These are phyloP conservation scores for Coemansia sp. DNA, from an alignment of 192 early-diverging fungal genomes.

Conservation along the genomic window DNA sequence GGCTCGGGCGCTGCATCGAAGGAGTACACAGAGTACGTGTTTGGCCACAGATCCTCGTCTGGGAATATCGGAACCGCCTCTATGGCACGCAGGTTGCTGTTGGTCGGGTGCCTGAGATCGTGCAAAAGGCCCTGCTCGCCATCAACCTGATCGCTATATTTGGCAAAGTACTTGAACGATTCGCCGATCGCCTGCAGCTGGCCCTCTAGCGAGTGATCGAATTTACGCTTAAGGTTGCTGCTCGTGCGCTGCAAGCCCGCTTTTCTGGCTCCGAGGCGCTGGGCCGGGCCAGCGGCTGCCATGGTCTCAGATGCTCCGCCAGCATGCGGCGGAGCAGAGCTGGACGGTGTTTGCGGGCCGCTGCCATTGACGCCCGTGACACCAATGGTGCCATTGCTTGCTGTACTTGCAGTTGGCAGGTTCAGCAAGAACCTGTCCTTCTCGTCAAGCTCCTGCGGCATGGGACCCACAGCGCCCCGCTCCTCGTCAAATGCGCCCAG, in stretches of 20 bases:
- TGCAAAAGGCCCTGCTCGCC: slow-evolving; percentile 31
- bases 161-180: slow-evolving; percentile 37
- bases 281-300: not conserved
- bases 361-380: not conserved
- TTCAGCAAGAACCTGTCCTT: slow-evolving; percentile 46
- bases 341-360: not conserved
- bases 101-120: slow-evolving; percentile 42
- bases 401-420: slow-evolving; percentile 18
- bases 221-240: slow-evolving; percentile 21
- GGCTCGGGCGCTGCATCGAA: slow-evolving; percentile 44
- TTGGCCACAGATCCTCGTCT: slow-evolving; percentile 36
- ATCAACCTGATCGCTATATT: slow-evolving; percentile 16
- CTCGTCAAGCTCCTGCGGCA: slow-evolving; percentile 35
- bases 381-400: not conserved
- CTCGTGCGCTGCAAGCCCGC: slow-evolving; percentile 6
- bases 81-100: slow-evolving; percentile 38
- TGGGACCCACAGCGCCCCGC: not conserved
- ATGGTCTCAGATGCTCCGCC: not conserved
- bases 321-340: not conserved
- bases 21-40: slow-evolving; percentile 38
- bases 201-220: slow-evolving; percentile 43
- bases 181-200: slow-evolving; percentile 50
- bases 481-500: slow-evolving; percentile 52
- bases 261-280: not conserved
- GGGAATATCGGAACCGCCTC: slow-evolving; percentile 43